A percentile compares a stretch with the other conserved stretches of the same genome.
Evolutionary conservation across 495 filamentous ascomycete genomes (phyloP).

Genomic region (Podospora anserina): DNA sequence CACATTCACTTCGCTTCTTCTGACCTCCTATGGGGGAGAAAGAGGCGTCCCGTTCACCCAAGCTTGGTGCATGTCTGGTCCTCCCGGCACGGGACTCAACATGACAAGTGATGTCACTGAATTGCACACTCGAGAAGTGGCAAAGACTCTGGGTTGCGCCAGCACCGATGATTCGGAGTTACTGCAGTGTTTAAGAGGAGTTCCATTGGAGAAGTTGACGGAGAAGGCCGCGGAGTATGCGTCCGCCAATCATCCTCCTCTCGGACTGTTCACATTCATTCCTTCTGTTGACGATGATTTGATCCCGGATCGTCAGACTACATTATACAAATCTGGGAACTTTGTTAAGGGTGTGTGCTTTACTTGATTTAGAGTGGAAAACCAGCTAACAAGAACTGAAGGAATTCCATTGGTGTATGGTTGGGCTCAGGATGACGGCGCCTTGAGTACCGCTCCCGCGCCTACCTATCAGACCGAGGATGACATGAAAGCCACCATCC

Average conservation of each 20-base stretch:
- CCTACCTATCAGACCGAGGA: slow-evolving; percentile 18
- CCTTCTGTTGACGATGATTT: slow-evolving; percentile 34
- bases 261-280: slow-evolving; percentile 29
- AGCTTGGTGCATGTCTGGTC: slow-evolving; percentile 44
- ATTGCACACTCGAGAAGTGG: slow-evolving; percentile 36
- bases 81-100: slow-evolving; percentile 42
- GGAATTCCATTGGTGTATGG: slow-evolving; percentile 32
- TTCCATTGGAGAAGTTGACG: slow-evolving; percentile 32
- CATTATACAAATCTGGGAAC: slow-evolving; percentile 22
- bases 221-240: slow-evolving; percentile 28
- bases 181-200: slow-evolving; percentile 34
- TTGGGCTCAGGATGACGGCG: slow-evolving; percentile 35
- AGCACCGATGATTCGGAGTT: slow-evolving; percentile 25
- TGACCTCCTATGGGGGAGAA: slow-evolving; percentile 34
- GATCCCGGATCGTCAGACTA: slow-evolving; percentile 24
- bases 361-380: not conserved
- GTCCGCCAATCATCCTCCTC: slow-evolving; percentile 24
- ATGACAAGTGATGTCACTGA: slow-evolving; percentile 36
- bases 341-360: slow-evolving; percentile 26
- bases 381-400: not conserved
- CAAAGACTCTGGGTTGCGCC: slow-evolving; percentile 20
- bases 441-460: slow-evolving; percentile 22
- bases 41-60: slow-evolving; percentile 33
- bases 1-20: slow-evolving; percentile 34
- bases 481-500: slow-evolving; percentile 22